A percentile compares a stretch with the other conserved stretches of the same genome.
Evolutionary conservation across 169 alveolate species (phyloP).

Genomic region (Eimeria sp.): DNA sequence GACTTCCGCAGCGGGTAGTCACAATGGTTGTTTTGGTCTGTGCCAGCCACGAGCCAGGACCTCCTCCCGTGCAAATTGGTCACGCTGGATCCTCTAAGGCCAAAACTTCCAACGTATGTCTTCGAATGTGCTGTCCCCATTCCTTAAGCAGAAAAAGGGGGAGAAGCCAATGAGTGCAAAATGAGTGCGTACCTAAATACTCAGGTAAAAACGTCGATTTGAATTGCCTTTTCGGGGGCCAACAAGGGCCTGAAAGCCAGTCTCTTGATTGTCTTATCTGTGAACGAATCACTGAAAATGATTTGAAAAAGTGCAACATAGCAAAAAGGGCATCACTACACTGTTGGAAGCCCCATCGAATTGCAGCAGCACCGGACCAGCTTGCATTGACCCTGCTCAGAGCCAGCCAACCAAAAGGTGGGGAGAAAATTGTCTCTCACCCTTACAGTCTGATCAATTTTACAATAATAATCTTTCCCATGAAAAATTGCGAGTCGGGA

Average conservation of each 20-base stretch:
- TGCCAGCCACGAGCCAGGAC: constrained; percentile 4
- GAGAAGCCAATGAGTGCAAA: background rate
- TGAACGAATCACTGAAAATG: background rate
- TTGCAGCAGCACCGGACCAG: constrained; percentile 55
- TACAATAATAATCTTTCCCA: background rate
- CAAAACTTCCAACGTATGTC: background rate
- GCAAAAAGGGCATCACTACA: background rate
- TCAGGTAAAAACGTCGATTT: background rate
- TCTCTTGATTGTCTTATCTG: background rate
- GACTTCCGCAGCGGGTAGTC: background rate
- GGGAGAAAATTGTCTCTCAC: background rate
- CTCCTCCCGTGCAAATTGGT: constrained; percentile 29
- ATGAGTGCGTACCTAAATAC: background rate
- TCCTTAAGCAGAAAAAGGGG: background rate
- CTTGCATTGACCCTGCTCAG: constrained; percentile 27
- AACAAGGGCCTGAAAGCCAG: constrained; percentile 5
- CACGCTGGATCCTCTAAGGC: constrained; percentile 1
- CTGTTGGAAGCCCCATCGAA: constrained; percentile 17
- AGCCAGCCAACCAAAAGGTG: background rate
- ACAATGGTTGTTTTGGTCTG: background rate
- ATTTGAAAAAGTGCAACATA: background rate
- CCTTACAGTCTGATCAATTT: background rate
- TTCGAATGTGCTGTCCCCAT: constrained; percentile 71
- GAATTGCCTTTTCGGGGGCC: background rate
- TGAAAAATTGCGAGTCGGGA: background rate